phyloP scores from a whole-genome alignment of 179 eudicot genomes.

The Spinacia oleracea region DNA sequence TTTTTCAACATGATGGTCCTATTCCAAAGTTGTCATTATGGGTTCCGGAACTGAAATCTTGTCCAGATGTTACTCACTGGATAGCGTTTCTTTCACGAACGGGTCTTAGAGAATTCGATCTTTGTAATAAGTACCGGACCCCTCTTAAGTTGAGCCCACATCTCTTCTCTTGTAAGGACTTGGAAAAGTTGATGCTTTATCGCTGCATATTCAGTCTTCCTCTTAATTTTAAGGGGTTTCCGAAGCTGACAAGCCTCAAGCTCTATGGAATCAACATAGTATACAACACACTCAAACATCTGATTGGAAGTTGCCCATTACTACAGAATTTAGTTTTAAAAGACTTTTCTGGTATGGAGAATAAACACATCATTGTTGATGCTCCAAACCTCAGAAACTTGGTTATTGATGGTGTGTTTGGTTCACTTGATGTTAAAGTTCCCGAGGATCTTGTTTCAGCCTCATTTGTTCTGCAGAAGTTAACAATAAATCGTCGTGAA shows the following conservation, averaged over 20 bases:
- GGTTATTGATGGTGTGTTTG: conserved; percentile 26
- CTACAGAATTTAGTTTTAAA: conserved; percentile 4
- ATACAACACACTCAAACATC: not conserved
- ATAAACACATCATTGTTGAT: conserved; percentile 12
- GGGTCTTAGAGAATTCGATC: conserved; percentile 25
- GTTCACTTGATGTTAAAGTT: conserved; percentile 17
- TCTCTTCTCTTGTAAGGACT: conserved; percentile 20
- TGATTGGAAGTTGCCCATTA: not conserved
- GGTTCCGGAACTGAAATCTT: conserved; percentile 4
- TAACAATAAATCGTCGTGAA: not conserved
- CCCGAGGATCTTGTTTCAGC: conserved; percentile 22
- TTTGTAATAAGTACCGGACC: not conserved
- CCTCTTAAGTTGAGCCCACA: conserved; percentile 18
- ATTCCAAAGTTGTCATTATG: conserved; percentile 22
- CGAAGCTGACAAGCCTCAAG: conserved; percentile 27
- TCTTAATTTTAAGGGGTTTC: conserved; percentile 19
- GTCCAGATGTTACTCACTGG: conserved; percentile 32
- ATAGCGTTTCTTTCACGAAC: conserved; percentile 26
- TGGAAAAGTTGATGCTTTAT: conserved; percentile 30
- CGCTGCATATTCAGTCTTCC: conserved; percentile 13
- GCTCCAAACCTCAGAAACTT: conserved; percentile 27
- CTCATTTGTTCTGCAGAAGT: conserved; percentile 1
- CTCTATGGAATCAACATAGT: conserved; percentile 9
- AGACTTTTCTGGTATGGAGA: conserved; percentile 13
- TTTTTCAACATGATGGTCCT: conserved; percentile 27